phyloP scores from a whole-genome alignment of 352 stramenopile genomes.

The Globisporangium recalcitrans region DNA sequence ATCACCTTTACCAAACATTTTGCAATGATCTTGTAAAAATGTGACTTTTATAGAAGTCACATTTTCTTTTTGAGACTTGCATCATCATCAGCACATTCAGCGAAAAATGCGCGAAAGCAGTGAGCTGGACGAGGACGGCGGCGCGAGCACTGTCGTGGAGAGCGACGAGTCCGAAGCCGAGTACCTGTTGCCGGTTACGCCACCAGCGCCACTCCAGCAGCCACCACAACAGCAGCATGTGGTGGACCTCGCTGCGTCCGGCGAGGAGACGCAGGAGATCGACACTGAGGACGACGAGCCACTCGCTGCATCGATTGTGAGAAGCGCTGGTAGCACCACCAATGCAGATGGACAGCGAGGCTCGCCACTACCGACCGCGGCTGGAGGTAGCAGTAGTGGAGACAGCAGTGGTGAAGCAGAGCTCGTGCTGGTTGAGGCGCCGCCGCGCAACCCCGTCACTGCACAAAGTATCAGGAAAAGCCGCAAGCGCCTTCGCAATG shows the following conservation, averaged over 20 bases:
- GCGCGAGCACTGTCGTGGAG: not conserved
- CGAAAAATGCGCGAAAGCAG: conserved; percentile 2
- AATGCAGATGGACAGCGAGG: not conserved
- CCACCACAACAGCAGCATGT: not conserved
- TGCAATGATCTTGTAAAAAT: no score
- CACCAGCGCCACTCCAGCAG: not conserved
- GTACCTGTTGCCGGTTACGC: not conserved
- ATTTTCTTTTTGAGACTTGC: no score
- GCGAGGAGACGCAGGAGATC: conserved; percentile 5
- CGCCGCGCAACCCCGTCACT: not conserved
- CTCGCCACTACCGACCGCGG: not conserved
- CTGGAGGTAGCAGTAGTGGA: not conserved
- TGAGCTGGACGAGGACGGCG: not conserved
- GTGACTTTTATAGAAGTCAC: no score
- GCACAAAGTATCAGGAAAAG: not conserved
- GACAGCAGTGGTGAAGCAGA: not conserved
- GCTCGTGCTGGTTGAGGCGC: not conserved
- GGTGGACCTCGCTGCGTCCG: not conserved
- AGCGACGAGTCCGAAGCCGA: not conserved
- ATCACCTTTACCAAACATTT: no score
- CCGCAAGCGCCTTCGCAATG: conserved; percentile 3
- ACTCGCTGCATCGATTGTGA: not conserved
- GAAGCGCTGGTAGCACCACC: not conserved
- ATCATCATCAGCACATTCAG: no score
- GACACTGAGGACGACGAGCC: conserved; percentile 1